phyloP scores from a whole-genome alignment of 495 filamentous ascomycete species.

The Penicillium salamii region DNA sequence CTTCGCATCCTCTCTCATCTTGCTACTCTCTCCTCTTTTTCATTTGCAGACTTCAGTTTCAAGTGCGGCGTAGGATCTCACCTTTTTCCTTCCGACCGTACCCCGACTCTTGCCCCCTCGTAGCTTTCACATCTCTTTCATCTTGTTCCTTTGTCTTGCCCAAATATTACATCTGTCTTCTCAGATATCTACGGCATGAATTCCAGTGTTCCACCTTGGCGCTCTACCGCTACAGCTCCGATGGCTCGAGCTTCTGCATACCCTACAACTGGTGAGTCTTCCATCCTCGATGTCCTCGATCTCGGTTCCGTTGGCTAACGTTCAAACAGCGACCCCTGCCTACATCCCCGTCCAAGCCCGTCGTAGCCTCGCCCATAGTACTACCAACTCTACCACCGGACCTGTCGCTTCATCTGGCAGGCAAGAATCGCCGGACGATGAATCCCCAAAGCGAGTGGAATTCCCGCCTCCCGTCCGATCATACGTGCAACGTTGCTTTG shows the following conservation, averaged over 20 bases:
- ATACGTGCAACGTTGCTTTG: constrained; percentile 85
- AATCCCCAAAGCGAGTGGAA: constrained; percentile 49
- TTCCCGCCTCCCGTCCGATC: constrained; percentile 73
- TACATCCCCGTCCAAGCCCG: constrained; percentile 52
- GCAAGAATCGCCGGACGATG: constrained; percentile 18
- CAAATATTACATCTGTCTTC: constrained; percentile 6
- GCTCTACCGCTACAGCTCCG: constrained; percentile 33
- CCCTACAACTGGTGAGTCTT: constrained; percentile 32
- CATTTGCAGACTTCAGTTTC: constrained; percentile 1
- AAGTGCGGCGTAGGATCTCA: constrained; percentile 10
- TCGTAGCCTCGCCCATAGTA: constrained; percentile 39
- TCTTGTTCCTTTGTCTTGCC: constrained; percentile 17
- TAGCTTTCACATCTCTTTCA: constrained; percentile 18
- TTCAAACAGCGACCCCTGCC: constrained; percentile 36
- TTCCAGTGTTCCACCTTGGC: constrained; percentile 44
- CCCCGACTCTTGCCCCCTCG: constrained; percentile 8
- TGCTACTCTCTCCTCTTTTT: neutral
- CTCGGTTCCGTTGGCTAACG: constrained; percentile 8
- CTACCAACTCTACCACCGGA: constrained; percentile 24
- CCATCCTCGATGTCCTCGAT: neutral
- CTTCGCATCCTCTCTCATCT: neutral
- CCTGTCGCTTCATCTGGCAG: constrained; percentile 11
- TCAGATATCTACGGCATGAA: constrained; percentile 31
- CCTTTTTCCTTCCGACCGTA: neutral
- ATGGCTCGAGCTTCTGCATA: constrained; percentile 25